Base-by-base conservation (phyloP, 768 basidiomycete species). In the Calocera cornea region DNA sequence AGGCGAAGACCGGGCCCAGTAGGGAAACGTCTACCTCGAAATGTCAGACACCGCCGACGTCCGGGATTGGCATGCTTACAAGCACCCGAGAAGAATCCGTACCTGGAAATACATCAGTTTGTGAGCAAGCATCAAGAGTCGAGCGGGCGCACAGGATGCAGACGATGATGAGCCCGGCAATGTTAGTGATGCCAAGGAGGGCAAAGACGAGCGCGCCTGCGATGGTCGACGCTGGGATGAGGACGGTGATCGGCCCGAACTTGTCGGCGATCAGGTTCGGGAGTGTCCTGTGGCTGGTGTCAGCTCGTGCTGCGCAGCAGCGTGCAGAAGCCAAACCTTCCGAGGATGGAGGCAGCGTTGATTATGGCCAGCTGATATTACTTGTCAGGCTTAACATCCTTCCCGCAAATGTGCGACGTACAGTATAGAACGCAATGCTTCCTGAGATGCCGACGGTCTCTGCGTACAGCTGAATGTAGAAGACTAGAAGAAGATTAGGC, bases 261-360 rank as follows among this genome's bases (percentile, higher is more conserved):
- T 76, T 73, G 75, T 90, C 88, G 1, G 82, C 81, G 1, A 86
- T 63, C 31, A 80, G 64, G 11, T 88, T 88, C 0, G 81, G 79
- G 0, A 75, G 64, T 49, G 86, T 77, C 14, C 90, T 83, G 7
- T 7, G 14, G 5, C 24, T 60, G 10, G 8, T 2, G 14, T 60
- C 7, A 27, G 31, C 27, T 60, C 54, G 10, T 16, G 11, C 2
- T 5, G 7, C 31, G 54, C 11, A 16, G 11, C 16, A 10, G 10
- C 19, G 54, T 11, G 19, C 24, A 16, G 27, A 31, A 16, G 54
- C 7, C 54, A 10, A 16, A 60, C 54, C 54, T 60, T 14, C 88
- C 89, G 33, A 87, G 77, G 1, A 84, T 77, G 0, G 86, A 87
- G 36, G 82, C 79, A 0, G 82, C 86, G 71, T 92, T 92, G 2